These are phyloP conservation scores for Sclerotinia subarctica DNA, from an alignment of 2,329 filamentous ascomycete genomes.

Conservation along the genomic window DNA sequence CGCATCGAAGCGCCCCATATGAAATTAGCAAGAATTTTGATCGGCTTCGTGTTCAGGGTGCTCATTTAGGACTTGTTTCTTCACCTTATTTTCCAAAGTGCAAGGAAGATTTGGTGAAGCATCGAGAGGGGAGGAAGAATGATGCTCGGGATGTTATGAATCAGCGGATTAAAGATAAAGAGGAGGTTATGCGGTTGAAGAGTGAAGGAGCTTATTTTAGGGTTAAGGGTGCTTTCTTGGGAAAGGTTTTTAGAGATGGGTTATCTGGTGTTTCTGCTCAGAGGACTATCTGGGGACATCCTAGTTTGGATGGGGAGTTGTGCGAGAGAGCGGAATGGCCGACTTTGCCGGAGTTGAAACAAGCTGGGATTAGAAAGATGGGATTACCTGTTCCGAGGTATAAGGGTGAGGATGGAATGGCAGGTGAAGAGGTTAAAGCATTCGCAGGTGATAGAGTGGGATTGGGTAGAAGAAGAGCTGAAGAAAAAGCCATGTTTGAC, in stretches of 20 bases:
- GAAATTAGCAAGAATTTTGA: conserved; percentile 6
- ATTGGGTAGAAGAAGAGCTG: not conserved
- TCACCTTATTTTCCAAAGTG: not conserved
- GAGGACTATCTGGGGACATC: not conserved
- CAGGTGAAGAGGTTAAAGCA: not conserved
- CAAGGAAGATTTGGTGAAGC: not conserved
- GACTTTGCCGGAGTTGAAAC: conserved; percentile 4
- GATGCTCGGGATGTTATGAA: conserved; percentile 5
- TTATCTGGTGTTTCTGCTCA: not conserved
- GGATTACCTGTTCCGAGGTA: not conserved
- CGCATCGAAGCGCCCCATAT: not conserved
- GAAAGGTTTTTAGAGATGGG: not conserved
- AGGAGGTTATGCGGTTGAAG: conserved; percentile 13
- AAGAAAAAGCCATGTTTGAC: not conserved
- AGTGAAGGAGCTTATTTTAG: not conserved
- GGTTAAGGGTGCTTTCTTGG: not conserved
- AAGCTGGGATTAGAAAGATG: not conserved
- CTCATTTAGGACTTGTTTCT: not conserved
- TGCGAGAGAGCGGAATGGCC: not conserved
- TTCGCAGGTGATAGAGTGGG: not conserved
- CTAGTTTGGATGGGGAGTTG: not conserved
- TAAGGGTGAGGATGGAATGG: not conserved
- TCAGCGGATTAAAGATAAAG: not conserved
- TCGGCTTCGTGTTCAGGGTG: not conserved
- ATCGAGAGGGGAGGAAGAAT: conserved; percentile 12